These are phyloP conservation scores for Neckera pumila DNA, from an alignment of 225 moss, liverwort and hornwort species.

Conservation along the genomic window DNA sequence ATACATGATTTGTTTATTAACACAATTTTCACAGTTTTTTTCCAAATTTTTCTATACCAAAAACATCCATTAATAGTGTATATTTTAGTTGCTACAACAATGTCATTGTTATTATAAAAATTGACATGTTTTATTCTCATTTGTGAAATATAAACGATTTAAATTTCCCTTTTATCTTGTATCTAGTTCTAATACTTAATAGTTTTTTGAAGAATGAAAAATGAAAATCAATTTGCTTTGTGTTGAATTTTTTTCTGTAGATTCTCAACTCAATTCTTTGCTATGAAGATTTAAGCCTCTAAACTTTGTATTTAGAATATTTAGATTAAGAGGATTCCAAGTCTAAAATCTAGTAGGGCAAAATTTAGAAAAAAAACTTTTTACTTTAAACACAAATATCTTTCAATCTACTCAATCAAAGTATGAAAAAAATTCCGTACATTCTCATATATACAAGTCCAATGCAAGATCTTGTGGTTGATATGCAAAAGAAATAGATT, in stretches of 20 bases:
- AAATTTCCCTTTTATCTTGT: too few relatives aligned
- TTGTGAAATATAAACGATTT: fast-evolving
- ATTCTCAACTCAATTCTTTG: background rate
- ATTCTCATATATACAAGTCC: background rate
- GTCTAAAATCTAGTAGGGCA: background rate
- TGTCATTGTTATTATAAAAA: background rate
- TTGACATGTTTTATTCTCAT: background rate
- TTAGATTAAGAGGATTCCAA: background rate
- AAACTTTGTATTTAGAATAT: background rate
- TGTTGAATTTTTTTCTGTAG: fast-evolving
- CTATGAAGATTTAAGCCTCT: background rate
- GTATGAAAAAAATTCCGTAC: background rate
- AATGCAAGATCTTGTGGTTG: background rate
- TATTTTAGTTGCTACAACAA: background rate
- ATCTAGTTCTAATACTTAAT: background rate
- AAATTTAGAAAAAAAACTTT: background rate
- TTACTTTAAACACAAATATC: background rate
- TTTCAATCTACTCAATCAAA: background rate
- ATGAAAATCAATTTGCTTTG: background rate
- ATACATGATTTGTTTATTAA: fast-evolving
- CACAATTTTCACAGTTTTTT: background rate
- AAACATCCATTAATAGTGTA: fast-evolving
- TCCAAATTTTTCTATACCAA: background rate
- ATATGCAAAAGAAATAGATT: background rate
- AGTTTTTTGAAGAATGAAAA: background rate